Evolutionary conservation across 208 protist species (phyloP).

Genomic region (Naegleria lovaniensis): DNA sequence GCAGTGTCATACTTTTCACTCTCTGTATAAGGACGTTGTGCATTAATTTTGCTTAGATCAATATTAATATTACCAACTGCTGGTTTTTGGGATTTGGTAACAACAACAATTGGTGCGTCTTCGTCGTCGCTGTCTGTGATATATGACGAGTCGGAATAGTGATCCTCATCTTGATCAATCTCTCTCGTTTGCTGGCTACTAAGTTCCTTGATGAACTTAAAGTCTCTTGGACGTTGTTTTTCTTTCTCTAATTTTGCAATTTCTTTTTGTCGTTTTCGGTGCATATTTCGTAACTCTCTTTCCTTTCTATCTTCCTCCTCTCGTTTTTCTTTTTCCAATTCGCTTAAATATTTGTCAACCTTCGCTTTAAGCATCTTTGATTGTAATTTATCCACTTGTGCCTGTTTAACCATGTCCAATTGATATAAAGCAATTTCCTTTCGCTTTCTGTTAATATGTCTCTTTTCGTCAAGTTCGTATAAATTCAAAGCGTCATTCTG

Average conservation of each 20-base stretch:
- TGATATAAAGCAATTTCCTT: background rate
- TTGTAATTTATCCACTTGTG: background rate
- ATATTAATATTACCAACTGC: background rate
- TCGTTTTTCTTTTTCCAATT: background rate
- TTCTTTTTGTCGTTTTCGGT: background rate
- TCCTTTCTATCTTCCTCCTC: background rate
- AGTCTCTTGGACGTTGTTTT: background rate
- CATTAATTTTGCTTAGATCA: background rate
- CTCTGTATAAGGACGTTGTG: background rate
- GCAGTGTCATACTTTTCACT: background rate
- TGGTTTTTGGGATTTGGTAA: background rate
- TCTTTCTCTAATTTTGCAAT: background rate
- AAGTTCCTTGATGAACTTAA: background rate
- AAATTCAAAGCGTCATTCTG: background rate
- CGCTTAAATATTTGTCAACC: background rate
- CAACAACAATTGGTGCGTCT: background rate
- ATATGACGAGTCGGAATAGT: background rate
- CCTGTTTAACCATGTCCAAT: background rate
- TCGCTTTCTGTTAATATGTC: background rate
- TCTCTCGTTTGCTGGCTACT: background rate
- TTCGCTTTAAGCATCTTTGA: background rate
- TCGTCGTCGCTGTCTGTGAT: background rate
- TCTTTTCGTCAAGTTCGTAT: background rate
- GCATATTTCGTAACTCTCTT: background rate
- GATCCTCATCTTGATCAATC: too few species aligned